Conservation (phyloP, 345 rosid genomes). For the Eucalyptus pauciflora region DNA sequence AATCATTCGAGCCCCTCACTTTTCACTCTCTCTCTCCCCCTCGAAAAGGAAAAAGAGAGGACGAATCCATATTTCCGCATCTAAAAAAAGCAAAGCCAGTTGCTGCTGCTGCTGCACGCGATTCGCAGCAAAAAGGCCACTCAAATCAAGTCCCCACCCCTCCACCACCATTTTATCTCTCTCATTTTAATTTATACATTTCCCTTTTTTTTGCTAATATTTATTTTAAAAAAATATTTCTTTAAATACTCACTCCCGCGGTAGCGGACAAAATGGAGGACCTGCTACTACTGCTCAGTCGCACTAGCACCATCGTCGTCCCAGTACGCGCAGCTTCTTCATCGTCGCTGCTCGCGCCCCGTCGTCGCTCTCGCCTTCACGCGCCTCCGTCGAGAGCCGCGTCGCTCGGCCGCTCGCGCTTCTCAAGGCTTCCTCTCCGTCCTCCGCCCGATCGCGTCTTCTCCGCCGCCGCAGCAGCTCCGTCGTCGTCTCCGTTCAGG, state of each 20-base stretch:
- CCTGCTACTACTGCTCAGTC: not conserved
- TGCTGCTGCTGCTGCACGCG: not conserved
- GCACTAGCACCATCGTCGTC: not conserved
- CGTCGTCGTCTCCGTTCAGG: not conserved
- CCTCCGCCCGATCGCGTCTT: not conserved
- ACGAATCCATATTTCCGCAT: not conserved
- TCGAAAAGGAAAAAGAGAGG: not conserved
- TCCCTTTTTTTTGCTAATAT: not conserved
- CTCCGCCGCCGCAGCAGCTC: not conserved
- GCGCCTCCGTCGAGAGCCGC: not conserved
- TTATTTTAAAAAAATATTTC: rapidly evolving
- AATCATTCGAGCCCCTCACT: not conserved
- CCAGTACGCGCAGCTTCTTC: not conserved
- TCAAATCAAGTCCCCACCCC: not conserved
- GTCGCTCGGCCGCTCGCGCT: not conserved
- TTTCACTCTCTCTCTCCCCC: not conserved
- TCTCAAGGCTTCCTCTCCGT: not conserved
- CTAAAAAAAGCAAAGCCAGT: not conserved
- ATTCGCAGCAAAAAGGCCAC: not conserved
- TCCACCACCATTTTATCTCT: not conserved
- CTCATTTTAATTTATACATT: not conserved
- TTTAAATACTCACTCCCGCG: not conserved
- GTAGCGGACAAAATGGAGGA: not conserved
- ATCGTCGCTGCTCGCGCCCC: not conserved
- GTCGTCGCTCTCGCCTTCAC: not conserved